phyloP scores from a whole-genome alignment of 768 basidiomycete species.

The Lentinula detonsa region DNA sequence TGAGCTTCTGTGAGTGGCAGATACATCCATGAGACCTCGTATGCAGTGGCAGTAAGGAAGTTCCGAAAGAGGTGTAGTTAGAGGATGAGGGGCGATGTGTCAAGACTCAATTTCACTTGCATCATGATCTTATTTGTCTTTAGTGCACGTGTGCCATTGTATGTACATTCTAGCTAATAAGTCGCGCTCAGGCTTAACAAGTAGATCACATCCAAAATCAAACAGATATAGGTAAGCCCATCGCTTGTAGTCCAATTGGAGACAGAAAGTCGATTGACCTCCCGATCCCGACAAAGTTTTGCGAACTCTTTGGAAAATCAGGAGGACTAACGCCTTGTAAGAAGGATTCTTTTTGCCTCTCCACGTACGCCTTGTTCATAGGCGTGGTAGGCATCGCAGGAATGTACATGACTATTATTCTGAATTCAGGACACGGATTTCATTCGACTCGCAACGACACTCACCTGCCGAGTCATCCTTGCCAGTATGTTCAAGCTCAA shows the following conservation, averaged over 20 bases:
- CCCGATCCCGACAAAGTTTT: conserved; percentile 28
- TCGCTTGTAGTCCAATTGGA: conserved; percentile 30
- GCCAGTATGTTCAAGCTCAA: conserved; percentile 49
- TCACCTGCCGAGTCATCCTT: conserved; percentile 49
- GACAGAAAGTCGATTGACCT: conserved; percentile 27
- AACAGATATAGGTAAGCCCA: conserved; percentile 29
- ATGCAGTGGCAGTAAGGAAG: too few relatives aligned
- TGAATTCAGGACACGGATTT: neutral
- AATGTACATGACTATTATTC: conserved; percentile 64
- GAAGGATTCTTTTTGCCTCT: conserved; percentile 58
- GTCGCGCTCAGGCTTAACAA: too few relatives aligned
- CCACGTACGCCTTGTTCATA: conserved; percentile 54
- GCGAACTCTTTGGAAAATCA: conserved; percentile 53
- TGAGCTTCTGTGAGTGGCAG: too few relatives aligned
- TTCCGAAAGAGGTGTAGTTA: too few relatives aligned
- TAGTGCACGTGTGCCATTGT: too few relatives aligned
- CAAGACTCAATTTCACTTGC: too few relatives aligned
- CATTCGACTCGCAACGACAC: neutral
- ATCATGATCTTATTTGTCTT: too few relatives aligned
- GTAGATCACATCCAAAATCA: neutral
- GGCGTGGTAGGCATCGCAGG: conserved; percentile 64
- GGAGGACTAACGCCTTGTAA: conserved; percentile 56
- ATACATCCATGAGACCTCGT: too few relatives aligned
- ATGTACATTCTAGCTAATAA: too few relatives aligned
- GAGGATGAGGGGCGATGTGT: too few relatives aligned